A percentile compares a stretch with the other conserved stretches of the same genome.
Conservation (phyloP, 305 asterid species). For the Fraxinus greggii region DNA sequence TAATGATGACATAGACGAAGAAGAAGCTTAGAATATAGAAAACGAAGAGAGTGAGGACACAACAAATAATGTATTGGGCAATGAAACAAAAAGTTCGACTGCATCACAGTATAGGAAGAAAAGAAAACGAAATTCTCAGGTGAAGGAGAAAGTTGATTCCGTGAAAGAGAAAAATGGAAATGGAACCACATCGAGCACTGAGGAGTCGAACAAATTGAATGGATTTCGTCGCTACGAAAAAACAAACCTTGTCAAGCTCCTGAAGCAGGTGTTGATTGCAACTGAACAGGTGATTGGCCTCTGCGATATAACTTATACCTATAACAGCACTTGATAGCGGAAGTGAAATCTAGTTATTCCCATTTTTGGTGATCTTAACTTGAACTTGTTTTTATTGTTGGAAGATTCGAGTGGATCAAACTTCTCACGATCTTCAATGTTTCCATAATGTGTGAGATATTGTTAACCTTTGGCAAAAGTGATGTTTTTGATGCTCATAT, state of each 20-base stretch:
- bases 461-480: neutral
- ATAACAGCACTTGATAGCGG: neutral
- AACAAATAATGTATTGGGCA: conserved; percentile 14
- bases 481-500: neutral
- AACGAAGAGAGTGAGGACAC: conserved; percentile 18
- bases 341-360: neutral
- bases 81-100: conserved; percentile 13
- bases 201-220: neutral
- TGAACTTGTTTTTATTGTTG: neutral
- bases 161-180: conserved; percentile 26
- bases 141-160: conserved; percentile 23
- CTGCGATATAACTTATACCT: neutral
- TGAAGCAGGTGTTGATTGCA: neutral
- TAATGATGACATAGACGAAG: conserved; percentile 28
- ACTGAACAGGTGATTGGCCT: neutral
- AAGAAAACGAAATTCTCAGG: conserved; percentile 14
- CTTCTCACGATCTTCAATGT: neutral
- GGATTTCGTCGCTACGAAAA: neutral
- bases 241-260: neutral
- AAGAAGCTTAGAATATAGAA: conserved; percentile 23
- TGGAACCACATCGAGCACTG: neutral
- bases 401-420: neutral
- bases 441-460: neutral
- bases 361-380: neutral
- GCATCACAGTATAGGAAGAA: conserved; percentile 27